Percentiles rank a stretch among this genome's conserved stretches.
Conservation (phyloP, 2,329 filamentous ascomycete species). For the Juglanconis sp. region DNA sequence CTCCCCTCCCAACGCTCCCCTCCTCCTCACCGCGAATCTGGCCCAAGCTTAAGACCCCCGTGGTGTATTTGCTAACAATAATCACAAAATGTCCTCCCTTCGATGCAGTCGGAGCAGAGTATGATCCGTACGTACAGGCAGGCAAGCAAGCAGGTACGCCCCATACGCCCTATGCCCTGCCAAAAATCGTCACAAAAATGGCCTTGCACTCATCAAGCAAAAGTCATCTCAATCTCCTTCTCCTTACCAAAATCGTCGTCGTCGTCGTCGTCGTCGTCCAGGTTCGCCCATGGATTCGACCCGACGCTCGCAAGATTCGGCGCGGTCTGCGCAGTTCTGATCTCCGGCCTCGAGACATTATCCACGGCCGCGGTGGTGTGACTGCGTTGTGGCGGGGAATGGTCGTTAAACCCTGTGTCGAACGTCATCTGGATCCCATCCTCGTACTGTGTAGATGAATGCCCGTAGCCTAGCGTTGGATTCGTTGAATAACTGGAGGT, state of each 20-base stretch:
- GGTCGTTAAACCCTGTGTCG: constrained; percentile 55
- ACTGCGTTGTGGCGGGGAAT: constrained; percentile 14
- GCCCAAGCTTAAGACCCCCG: not conserved
- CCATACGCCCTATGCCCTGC: not conserved
- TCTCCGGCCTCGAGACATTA: constrained; percentile 35
- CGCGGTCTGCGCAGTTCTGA: constrained; percentile 44
- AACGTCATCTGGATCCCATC: constrained; percentile 69
- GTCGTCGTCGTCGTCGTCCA: constrained; percentile 63
- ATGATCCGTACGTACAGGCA: not conserved
- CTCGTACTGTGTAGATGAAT: constrained; percentile 27
- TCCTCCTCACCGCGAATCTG: not conserved
- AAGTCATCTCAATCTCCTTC: constrained; percentile 77
- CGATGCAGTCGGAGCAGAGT: not conserved
- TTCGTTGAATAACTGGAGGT: constrained; percentile 2
- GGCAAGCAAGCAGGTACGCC: not conserved
- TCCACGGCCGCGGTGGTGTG: constrained; percentile 16
- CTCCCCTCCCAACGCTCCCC: not conserved
- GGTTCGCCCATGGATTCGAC: constrained; percentile 67
- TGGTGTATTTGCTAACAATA: not conserved
- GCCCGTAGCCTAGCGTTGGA: constrained; percentile 4
- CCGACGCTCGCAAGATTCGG: constrained; percentile 45
- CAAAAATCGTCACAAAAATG: not conserved
- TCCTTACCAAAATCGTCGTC: constrained; percentile 70
- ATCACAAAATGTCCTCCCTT: not conserved
- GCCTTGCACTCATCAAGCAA: constrained; percentile 47